These are phyloP conservation scores for Calonectria pteridis DNA, from an alignment of 2,329 filamentous ascomycete genomes.

Conservation along the genomic window DNA sequence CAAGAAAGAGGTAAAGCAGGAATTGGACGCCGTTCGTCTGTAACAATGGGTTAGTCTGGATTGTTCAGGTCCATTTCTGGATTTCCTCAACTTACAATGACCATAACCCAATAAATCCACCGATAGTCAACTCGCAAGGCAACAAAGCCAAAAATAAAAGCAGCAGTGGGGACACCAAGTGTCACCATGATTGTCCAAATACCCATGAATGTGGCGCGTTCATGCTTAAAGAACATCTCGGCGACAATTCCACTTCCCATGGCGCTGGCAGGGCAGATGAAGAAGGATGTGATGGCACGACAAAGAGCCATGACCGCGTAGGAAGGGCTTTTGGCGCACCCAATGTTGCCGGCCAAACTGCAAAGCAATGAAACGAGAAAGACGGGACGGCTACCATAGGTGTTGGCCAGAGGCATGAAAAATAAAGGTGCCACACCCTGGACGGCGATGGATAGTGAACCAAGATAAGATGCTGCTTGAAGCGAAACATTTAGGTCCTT, in stretches of 20 bases:
- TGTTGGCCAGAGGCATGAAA: neutral
- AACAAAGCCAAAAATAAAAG: conserved; percentile 52
- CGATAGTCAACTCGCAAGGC: conserved; percentile 64
- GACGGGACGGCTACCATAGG: neutral
- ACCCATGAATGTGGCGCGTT: neutral
- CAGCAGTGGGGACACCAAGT: neutral
- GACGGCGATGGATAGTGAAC: neutral
- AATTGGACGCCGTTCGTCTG: conserved; percentile 33
- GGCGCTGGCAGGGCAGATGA: neutral
- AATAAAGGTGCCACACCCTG: neutral
- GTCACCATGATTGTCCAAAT: conserved; percentile 10
- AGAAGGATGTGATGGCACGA: neutral
- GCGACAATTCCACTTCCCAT: neutral
- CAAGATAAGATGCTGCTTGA: neutral
- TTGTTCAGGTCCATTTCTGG: neutral
- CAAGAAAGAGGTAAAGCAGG: conserved; percentile 30
- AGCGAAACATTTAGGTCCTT: neutral
- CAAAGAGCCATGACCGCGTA: neutral
- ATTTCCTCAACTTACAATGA: conserved; percentile 55
- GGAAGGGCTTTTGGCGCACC: conserved; percentile 2
- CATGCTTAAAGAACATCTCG: conserved; percentile 6
- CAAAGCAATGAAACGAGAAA: neutral
- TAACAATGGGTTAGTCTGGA: neutral
- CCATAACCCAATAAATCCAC: conserved; percentile 71
- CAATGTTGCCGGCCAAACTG: neutral